Evolutionary conservation across 2,329 filamentous ascomycete species (phyloP).

Genomic region (Chrysosporium keratinophilum): DNA sequence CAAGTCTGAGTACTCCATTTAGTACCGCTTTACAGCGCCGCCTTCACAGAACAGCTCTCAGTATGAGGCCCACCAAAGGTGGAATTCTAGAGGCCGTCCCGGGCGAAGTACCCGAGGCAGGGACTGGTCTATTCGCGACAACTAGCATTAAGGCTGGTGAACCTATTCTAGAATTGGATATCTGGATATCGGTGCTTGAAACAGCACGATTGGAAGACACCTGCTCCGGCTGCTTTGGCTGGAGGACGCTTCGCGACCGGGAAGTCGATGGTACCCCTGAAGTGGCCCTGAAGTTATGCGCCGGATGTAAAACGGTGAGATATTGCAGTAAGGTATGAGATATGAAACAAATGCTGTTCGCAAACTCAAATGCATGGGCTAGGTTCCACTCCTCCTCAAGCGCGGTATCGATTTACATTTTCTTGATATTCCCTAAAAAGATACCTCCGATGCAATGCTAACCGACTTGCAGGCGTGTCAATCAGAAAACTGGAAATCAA

Average conservation of each 20-base stretch:
- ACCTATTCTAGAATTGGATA: slow-evolving; percentile 40
- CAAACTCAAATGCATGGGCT: not conserved
- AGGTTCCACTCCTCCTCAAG: too few species aligned
- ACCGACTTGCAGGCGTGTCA: slow-evolving; percentile 44
- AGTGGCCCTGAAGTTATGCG: slow-evolving; percentile 44
- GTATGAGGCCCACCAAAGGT: not conserved
- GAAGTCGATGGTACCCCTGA: slow-evolving; percentile 15
- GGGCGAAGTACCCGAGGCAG: slow-evolving; percentile 23
- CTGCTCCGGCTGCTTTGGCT: slow-evolving; percentile 49
- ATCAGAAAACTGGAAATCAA: slow-evolving; percentile 47
- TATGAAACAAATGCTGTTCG: slow-evolving; percentile 4
- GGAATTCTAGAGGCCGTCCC: not conserved
- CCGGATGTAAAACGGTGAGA: slow-evolving; percentile 47
- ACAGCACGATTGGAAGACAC: slow-evolving; percentile 42
- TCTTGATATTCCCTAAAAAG: too few species aligned
- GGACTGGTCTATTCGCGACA: slow-evolving; percentile 48
- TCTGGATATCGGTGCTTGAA: slow-evolving; percentile 43
- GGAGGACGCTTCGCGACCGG: slow-evolving; percentile 21
- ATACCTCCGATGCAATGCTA: not conserved
- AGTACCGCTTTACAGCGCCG: not conserved
- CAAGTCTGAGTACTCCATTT: not conserved
- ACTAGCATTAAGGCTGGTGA: slow-evolving; percentile 40
- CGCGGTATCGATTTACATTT: too few species aligned
- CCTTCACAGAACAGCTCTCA: not conserved
- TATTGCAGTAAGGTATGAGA: slow-evolving; percentile 50